Base-by-base conservation (phyloP, 345 rosid genomes). In the Kandelia obovata region DNA sequence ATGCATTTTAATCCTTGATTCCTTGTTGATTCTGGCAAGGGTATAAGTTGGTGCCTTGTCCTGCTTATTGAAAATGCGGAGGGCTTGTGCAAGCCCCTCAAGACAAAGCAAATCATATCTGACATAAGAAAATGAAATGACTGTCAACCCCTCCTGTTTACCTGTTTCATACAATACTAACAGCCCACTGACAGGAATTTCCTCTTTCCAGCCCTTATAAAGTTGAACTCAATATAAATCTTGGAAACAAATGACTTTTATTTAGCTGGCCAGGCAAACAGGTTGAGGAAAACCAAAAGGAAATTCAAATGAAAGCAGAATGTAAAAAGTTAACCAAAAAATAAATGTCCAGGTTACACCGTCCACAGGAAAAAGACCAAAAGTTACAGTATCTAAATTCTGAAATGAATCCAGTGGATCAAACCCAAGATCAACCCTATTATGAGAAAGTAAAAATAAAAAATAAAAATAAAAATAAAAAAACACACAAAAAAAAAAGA, bases 81-180 rank as follows among this genome's bases (percentile, higher is more conserved):
- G 98, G 71, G 99, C 88, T 85, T 80, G 94, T n/a, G 98, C 96
- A 78, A 95, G 82, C 59, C 99, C 99, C 83, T 92, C 97, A 9
- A 89, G 92, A 81, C 96, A 95, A 49, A 95, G 96, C 75, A 95
- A 83, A 84, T 95, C 99, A 15, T 90, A 90, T 79, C 99, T 95
- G 83, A 71, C 55, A 66, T 6, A 43, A 61, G 5, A 19, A 46
- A 63, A 43, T 15, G 27, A 62, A 61, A 62, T 7, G 8, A 10
- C 5, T 13, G 15, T 73, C 57, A 55, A 46, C 55, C 56, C 32
- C 27, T 15, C 62, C 49, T 16, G 61, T 28, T 31, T n/a, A 2
- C 58, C 21, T 39, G 2, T 21, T n/a, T 64, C 47, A 46, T 37
- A 55, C 15, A 19, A 66, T 66, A 19, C 34, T 7, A 53, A 55